Evolutionary conservation across 164 flowering plant species (phyloP), one percentile per base, ranked within the genome.

Genomic region (Sextonia rubra): DNA sequence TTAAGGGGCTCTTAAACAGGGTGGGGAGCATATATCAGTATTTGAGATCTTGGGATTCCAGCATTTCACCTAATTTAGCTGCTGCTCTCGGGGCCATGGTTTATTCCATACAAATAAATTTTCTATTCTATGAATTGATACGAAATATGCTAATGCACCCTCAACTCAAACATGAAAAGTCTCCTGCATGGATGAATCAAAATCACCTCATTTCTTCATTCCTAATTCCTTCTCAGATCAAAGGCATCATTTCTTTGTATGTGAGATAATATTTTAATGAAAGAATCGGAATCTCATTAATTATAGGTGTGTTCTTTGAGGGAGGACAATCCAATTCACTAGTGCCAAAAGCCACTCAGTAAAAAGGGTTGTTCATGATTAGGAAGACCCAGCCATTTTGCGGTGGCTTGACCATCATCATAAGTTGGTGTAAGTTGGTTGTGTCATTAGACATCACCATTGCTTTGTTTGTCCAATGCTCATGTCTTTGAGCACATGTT

Each of bases 381-480:
- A 5, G 58, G 58, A 52, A 37, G 11, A 37, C 58, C n/a, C 58
- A 52, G 14, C n/a, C 58, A 52, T 52, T 17, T 52, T 4, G 58
- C n/a, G 58, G 58, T 52, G 58, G 58, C 58, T 52, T 52, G 58
- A 52, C 58, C 58, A 52, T 52, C 58, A 52, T 52, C 58, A 52
- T 52, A 20, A 20, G n/a, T 52, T 52, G 17, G 58, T 52, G 58
- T 37, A 37, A 37, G 44, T 37, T 37, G 44, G 44, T 37, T 37
- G 44, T 52, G 20, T 20, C 20, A 52, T 52, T 52, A 37, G 58
- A 18, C 58, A 52, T 52, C 58, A 52, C 58, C 44, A 1, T 37
- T 52, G 58, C n/a, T 52, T 12, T 18, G 58, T 52, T 15, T 15
- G n/a, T 15, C 58, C 58, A 52, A 15, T 20, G n/a, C 17, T 52